These are phyloP conservation scores for Corymbia citriodora DNA, from an alignment of 441 rosid genomes.

Conservation along the genomic window DNA sequence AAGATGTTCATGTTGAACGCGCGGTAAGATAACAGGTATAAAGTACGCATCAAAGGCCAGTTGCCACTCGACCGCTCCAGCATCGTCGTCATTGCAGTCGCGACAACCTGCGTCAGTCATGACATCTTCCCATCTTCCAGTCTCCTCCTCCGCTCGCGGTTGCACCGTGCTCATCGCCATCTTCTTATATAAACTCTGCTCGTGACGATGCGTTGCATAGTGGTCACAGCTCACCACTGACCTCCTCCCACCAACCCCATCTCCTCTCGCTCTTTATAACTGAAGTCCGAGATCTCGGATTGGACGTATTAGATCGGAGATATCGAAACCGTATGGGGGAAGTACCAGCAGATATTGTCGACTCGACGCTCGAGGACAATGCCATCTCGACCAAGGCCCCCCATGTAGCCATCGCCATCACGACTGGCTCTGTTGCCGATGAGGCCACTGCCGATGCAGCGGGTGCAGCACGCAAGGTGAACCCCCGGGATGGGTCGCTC, in stretches of 20 bases:
- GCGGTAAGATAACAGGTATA: neutral
- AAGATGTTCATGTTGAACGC: neutral
- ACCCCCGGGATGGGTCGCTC: too few relatives aligned
- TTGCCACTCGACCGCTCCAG: neutral
- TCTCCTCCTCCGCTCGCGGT: too few relatives aligned
- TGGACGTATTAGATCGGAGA: too few relatives aligned
- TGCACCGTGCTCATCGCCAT: too few relatives aligned
- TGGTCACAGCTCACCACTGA: neutral
- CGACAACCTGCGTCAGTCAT: neutral
- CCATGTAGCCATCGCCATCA: rapidly evolving
- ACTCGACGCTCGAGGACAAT: rapidly evolving
- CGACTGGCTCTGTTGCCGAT: neutral
- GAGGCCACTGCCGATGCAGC: rapidly evolving
- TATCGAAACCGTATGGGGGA: neutral
- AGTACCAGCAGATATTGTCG: neutral
- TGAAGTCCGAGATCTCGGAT: neutral
- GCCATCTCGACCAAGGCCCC: rapidly evolving
- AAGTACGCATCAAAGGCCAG: neutral
- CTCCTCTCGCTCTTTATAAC: neutral
- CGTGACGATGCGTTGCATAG: neutral
- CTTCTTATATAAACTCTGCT: too few relatives aligned
- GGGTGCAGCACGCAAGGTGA: neutral
- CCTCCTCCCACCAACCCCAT: neutral
- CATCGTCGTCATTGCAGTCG: neutral
- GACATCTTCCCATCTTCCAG: neutral